Evolutionary conservation across 2,329 filamentous ascomycete species (phyloP), one percentile per base, ranked within the genome.

Genomic region (Pestalotiopsis sp.): DNA sequence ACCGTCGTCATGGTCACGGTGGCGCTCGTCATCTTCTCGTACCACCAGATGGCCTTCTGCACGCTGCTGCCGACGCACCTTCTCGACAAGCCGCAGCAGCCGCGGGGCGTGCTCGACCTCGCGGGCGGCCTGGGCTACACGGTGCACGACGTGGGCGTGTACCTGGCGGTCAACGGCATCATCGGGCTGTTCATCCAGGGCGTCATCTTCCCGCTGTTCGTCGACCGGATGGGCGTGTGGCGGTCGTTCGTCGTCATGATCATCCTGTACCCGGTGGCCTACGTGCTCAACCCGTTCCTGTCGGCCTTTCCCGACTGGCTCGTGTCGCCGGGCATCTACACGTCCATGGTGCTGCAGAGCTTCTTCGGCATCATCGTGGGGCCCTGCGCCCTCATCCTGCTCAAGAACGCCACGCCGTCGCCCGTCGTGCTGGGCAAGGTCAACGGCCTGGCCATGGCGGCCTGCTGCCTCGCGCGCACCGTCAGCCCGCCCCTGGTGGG

Each of bases 101-200:
- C 76, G 9, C 72, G 66, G 0, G 77, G 78, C 7, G 71, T 73
- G 2, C 73, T 83, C 9, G 82, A 83, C 68, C 72, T 88, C 11
- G 78, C 85, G 0, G 91, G 91, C 60, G 91, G 91, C 4, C 82
- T 93, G 2, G 91, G 91, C 1, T 83, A 92, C 62, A 87, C 86
- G 1, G 89, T 90, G 2, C 88, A 90, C 73, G 85, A 90, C 49
- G 91, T 93, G 14, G 91, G 91, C 14, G 77, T 91, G 25, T 92
- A 92, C 73, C 86, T 93, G 80, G 87, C 89, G 3, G 80, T 92
- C 65, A 92, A 93, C 72, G 92, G 91, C 2, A 80, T 92, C 70
- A 89, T 94, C 68, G 92, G 92, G 0, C 85, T 95, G 1, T 83
- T 92, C 73, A 90, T 94, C 59, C 92, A 95, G 79, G 92, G 87